Conservation (phyloP, 164 flowering plant species). For the Nymphaea colorata region DNA sequence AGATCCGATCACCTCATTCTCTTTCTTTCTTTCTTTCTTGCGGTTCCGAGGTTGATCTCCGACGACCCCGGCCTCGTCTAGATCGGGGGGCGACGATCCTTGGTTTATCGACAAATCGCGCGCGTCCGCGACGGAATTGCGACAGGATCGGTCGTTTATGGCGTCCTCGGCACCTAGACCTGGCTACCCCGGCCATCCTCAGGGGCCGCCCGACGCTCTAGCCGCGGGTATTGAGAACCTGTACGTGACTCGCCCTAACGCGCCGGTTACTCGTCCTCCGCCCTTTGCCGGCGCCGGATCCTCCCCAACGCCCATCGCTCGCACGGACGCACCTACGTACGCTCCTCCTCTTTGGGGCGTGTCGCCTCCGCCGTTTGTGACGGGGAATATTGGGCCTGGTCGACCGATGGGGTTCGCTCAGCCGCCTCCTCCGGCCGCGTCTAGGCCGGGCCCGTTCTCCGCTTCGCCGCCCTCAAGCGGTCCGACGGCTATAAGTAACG, state of each 20-base stretch:
- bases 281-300: not conserved
- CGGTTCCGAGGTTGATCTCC: not conserved
- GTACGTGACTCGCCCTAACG: not conserved
- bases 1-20: too few species aligned
- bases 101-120: not conserved
- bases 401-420: not conserved
- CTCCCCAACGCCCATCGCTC: not conserved
- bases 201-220: not conserved
- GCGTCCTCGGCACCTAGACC: not conserved
- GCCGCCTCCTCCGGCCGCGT: not conserved
- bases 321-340: not conserved
- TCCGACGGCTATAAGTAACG: conserved; percentile 33
- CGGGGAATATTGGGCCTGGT: not conserved
- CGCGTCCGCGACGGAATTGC: not conserved
- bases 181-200: not conserved
- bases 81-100: not conserved
- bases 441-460: not conserved
- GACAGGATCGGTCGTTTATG: not conserved
- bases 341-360: not conserved
- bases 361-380: not conserved
- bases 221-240: not conserved
- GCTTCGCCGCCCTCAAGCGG: conserved; percentile 27
- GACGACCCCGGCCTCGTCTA: not conserved
- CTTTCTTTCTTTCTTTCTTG: too few species aligned
- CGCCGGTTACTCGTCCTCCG: not conserved